Percentiles rank a stretch among this genome's conserved stretches.
These are phyloP conservation scores for Dentiscutata heterogama DNA, from an alignment of 371 early-diverging fungal species.

Conservation along the genomic window DNA sequence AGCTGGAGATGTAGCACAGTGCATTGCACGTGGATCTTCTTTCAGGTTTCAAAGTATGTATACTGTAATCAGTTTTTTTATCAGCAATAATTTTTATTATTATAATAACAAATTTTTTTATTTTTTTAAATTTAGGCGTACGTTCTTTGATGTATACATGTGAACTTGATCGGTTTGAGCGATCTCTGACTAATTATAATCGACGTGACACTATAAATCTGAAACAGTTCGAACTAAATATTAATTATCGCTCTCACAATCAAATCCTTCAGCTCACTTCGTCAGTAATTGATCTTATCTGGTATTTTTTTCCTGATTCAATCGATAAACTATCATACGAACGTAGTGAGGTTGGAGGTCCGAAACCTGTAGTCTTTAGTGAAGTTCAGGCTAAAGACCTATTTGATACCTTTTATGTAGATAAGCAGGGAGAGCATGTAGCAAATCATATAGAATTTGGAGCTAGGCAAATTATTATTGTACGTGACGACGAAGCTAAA, in stretches of 20 bases:
- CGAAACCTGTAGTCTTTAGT: constrained; percentile 1
- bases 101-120: neutral
- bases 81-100: neutral
- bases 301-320: constrained; percentile 35
- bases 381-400: neutral
- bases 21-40: constrained; percentile 34
- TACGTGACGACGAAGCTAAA: constrained; percentile 26
- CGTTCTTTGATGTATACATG: constrained; percentile 2
- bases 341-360: constrained; percentile 30
- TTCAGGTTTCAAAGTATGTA: constrained; percentile 38
- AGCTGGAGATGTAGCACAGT: constrained; percentile 39
- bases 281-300: constrained; percentile 37
- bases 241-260: constrained; percentile 42
- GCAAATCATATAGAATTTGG: constrained; percentile 15
- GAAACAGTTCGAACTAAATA: constrained; percentile 36
- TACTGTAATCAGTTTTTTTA: too few species aligned
- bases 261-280: constrained; percentile 36
- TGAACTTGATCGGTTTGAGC: constrained; percentile 12
- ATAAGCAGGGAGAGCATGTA: neutral
- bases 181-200: neutral
- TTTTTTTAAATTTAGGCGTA: constrained; percentile 29
- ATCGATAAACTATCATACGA: constrained; percentile 11
- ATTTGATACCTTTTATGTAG: neutral
- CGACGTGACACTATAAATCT: neutral
- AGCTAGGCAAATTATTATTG: constrained; percentile 33